Evolutionary conservation across 2,329 filamentous ascomycete species (phyloP), one percentile per base, ranked within the genome.

Genomic region (Samsoniella hepiali): DNA sequence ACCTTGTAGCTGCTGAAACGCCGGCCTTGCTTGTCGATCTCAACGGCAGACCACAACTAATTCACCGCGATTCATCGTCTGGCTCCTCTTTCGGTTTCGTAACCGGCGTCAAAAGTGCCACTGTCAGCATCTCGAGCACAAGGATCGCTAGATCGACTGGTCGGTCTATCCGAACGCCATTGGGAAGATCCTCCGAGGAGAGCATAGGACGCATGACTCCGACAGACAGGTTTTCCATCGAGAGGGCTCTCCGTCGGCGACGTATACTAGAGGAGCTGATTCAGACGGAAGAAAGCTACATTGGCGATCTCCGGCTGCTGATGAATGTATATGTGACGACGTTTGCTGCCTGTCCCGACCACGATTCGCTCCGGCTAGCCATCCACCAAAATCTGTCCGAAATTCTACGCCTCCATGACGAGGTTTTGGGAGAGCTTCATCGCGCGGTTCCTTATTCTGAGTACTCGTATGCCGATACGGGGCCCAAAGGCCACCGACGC

Each of bases 241-340:
- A 88, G 67, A 86, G 93, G 60, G 86, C 91, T 1, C 76, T 90
- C 27, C 90, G 93, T 70, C 86, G 95, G 65, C 86, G 91, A 15
- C 87, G 88, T 66, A 87, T 96, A 45, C 77, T 98, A 42, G 91
- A 95, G 72, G 95, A 98, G 76, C 79, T 98, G 58, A 86, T 97
- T 65, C 84, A 79, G 63, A 96, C 93, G 0, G 95, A 98, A 74
- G 90, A 95, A 72, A 87, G 89, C 70, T 98, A 98, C 73, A 88
- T 98, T 69, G 86, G 88, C 17, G 94, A 97, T 70, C 76, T 98
- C 64, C 91, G 91, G 69, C 92, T 95, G 67, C 80, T 98, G 64
- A 89, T 90, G 73, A 93, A 96, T 76, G 93, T 94, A 29, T 91
- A 93, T 71, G 83, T 91, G 49, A 90, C 88, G 2, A 84, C 95